Conservation (phyloP, 805 yeast species). For the Lipomyces chichibuensis region DNA sequence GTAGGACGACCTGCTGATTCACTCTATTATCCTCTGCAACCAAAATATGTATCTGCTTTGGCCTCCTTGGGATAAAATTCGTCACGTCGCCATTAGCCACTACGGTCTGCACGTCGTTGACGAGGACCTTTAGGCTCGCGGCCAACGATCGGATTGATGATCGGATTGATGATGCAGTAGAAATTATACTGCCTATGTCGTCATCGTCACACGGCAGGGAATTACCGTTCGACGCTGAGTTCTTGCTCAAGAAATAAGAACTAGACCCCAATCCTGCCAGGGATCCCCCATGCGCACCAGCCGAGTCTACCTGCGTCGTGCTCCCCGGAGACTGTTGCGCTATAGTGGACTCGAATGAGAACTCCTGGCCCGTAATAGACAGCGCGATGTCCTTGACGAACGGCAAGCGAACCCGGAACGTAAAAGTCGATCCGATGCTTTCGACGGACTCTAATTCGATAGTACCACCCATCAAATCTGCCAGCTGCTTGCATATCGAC, state of each 20-base stretch:
- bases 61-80: neutral
- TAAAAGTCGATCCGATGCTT: constrained; percentile 84
- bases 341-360: neutral
- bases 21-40: constrained; percentile 95
- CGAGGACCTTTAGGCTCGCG: constrained; percentile 6
- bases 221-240: neutral
- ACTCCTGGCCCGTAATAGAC: constrained; percentile 16
- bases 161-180: constrained; percentile 17
- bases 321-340: neutral
- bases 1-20: constrained; percentile 87
- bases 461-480: constrained; percentile 87
- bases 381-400: constrained; percentile 58
- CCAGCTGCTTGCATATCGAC: constrained; percentile 85
- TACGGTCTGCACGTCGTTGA: neutral
- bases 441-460: constrained; percentile 71
- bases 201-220: constrained; percentile 10
- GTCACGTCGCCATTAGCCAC: neutral
- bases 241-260: constrained; percentile 23
- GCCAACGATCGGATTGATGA: constrained; percentile 26
- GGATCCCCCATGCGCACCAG: constrained; percentile 7
- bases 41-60: constrained; percentile 52
- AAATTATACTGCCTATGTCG: constrained; percentile 18
- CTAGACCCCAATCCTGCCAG: constrained; percentile 27
- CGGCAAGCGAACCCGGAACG: constrained; percentile 49
- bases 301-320: constrained; percentile 2